These are phyloP conservation scores for Hordeum pubiflorum DNA, from an alignment of 202 grass and related monocot species.

Conservation along the genomic window DNA sequence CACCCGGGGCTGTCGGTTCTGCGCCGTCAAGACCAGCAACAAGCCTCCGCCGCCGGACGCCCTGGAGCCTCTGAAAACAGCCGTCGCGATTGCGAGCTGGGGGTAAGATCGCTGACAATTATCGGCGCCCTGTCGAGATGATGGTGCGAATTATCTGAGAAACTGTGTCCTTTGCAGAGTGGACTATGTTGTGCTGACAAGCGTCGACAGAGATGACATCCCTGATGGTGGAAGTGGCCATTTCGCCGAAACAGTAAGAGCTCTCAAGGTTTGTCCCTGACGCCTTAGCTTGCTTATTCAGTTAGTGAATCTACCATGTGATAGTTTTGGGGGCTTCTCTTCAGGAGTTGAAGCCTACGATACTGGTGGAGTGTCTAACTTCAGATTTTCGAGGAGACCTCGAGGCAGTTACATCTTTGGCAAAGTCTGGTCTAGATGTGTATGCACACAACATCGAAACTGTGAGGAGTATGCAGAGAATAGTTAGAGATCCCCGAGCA, in stretches of 20 bases:
- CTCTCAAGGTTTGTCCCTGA: slow-evolving; percentile 58
- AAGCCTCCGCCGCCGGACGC: slow-evolving; percentile 53
- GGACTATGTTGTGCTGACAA: slow-evolving; percentile 84
- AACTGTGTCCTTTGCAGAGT: slow-evolving; percentile 38
- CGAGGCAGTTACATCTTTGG: slow-evolving; percentile 50
- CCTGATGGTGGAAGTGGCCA: slow-evolving; percentile 83
- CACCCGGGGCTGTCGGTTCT: slow-evolving; percentile 88
- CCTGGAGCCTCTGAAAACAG: slow-evolving; percentile 70
- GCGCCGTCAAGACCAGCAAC: slow-evolving; percentile 78
- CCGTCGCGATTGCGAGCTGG: slow-evolving; percentile 62
- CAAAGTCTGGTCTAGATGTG: slow-evolving; percentile 76
- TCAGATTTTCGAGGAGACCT: slow-evolving; percentile 91
- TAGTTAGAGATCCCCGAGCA: slow-evolving; percentile 88
- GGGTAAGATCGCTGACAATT: slow-evolving; percentile 35
- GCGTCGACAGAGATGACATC: slow-evolving; percentile 90
- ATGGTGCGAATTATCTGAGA: too few relatives aligned
- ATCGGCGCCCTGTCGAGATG: background rate
- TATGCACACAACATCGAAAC: slow-evolving; percentile 95
- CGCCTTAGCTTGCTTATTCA: background rate
- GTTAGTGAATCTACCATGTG: background rate
- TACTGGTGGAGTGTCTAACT: slow-evolving; percentile 80
- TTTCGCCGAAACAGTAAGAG: slow-evolving; percentile 75
- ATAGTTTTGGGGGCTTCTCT: background rate
- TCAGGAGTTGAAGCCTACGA: slow-evolving; percentile 84
- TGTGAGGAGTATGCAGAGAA: slow-evolving; percentile 63